Conservation (phyloP, 2,329 filamentous ascomycete species). For the Nigrospora osmanthi region DNA sequence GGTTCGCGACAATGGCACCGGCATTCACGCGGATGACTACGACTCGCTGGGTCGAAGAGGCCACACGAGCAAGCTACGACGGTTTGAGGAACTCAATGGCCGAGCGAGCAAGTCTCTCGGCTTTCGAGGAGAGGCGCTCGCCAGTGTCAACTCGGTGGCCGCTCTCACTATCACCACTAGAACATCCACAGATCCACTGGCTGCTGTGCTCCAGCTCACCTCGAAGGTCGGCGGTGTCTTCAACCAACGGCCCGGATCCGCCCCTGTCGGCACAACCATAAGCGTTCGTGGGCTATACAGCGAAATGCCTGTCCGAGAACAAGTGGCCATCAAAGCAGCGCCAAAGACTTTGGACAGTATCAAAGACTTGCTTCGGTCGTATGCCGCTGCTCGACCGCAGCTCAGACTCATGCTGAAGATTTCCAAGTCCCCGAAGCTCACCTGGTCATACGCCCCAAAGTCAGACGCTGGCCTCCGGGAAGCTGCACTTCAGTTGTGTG, state of each 20-base stretch:
- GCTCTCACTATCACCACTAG: constrained; percentile 56
- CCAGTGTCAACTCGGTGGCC: constrained; percentile 54
- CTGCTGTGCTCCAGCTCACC: constrained; percentile 36
- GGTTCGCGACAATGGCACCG: constrained; percentile 66
- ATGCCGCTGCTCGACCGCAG: constrained; percentile 58
- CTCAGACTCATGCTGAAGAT: constrained; percentile 55
- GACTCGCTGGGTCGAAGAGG: constrained; percentile 54
- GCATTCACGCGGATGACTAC: constrained; percentile 57
- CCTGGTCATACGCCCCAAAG: constrained; percentile 58
- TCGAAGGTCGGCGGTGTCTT: constrained; percentile 30
- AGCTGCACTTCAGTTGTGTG: constrained; percentile 54
- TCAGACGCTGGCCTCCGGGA: constrained; percentile 42
- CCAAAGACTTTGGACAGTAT: constrained; percentile 48
- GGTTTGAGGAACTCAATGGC: constrained; percentile 51
- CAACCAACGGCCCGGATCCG: constrained; percentile 30
- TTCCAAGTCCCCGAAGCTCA: constrained; percentile 39
- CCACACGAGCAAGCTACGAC: constrained; percentile 65
- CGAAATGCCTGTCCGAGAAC: constrained; percentile 54
- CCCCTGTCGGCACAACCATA: constrained; percentile 63
- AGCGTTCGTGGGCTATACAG: constrained; percentile 51
- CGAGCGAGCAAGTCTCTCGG: constrained; percentile 57
- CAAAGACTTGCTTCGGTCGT: constrained; percentile 52
- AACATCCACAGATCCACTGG: constrained; percentile 52
- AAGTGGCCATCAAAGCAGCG: constrained; percentile 48
- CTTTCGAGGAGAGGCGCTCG: constrained; percentile 69